phyloP scores from a whole-genome alignment of 495 filamentous ascomycete genomes.

The Talaromyces proteolyticus region DNA sequence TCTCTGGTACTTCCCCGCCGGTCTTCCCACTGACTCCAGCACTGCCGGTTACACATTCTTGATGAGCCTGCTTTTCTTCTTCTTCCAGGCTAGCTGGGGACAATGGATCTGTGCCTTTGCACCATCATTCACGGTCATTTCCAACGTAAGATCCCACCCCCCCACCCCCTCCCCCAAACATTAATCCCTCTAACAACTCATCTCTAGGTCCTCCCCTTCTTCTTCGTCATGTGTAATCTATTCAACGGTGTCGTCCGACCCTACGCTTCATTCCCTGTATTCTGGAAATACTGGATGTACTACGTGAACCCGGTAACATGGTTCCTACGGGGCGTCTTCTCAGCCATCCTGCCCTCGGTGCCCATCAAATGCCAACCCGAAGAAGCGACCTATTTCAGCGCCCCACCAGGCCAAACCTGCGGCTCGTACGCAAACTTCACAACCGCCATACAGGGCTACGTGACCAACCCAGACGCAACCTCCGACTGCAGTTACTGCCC shows the following conservation, averaged over 20 bases:
- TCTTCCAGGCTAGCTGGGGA: slow-evolving; percentile 73
- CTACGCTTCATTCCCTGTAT: slow-evolving; percentile 53
- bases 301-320: slow-evolving; percentile 65
- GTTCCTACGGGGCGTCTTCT: slow-evolving; percentile 70
- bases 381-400: slow-evolving; percentile 63
- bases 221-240: slow-evolving; percentile 69
- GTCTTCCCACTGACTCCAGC: slow-evolving; percentile 57
- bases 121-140: slow-evolving; percentile 73
- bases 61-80: slow-evolving; percentile 76
- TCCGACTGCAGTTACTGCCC: slow-evolving; percentile 70
- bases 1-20: slow-evolving; percentile 76
- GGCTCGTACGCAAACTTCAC: slow-evolving; percentile 50
- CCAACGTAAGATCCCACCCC: slow-evolving; percentile 45
- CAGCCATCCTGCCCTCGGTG: slow-evolving; percentile 48
- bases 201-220: slow-evolving; percentile 55
- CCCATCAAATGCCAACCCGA: slow-evolving; percentile 48
- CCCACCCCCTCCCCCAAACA: slow-evolving; percentile 52
- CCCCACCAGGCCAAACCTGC: slow-evolving; percentile 60
- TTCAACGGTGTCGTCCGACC: slow-evolving; percentile 73
- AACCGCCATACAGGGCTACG: slow-evolving; percentile 48
- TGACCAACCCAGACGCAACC: slow-evolving; percentile 52
- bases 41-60: slow-evolving; percentile 77
- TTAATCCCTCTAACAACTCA: background rate
- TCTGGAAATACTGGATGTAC: slow-evolving; percentile 80
- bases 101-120: slow-evolving; percentile 84